Evolutionary conservation across 345 rosid genomes (phyloP).

Genomic region (Populus euphratica): DNA sequence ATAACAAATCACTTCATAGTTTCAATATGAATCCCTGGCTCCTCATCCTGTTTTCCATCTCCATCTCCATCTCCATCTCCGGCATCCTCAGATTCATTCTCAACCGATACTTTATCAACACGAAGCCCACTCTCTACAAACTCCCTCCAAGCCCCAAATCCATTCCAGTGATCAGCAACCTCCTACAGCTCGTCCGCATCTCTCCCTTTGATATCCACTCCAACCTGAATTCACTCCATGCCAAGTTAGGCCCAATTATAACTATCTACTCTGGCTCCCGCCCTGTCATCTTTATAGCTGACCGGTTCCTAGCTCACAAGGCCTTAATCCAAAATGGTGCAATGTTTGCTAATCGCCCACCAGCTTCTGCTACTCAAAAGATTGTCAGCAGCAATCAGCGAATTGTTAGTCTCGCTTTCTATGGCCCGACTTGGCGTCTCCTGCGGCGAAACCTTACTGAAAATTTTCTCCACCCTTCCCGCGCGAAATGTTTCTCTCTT

Average conservation of each 20-base stretch:
- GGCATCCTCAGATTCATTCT: not conserved
- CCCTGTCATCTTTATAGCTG: conserved; percentile 16
- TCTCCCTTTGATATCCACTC: not conserved
- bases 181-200: not conserved
- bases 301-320: conserved; percentile 12
- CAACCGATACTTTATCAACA: not conserved
- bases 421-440: conserved; percentile 7
- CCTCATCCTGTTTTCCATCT: not conserved
- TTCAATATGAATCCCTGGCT: not conserved
- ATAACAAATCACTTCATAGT: not conserved
- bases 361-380: not conserved
- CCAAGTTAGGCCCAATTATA: conserved; percentile 16
- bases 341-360: conserved; percentile 7
- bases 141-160: not conserved
- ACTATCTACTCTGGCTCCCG: conserved; percentile 14
- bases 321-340: conserved; percentile 8
- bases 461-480: not conserved
- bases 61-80: not conserved
- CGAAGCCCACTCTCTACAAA: not conserved
- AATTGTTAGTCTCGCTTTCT: not conserved
- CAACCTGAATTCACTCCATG: not conserved
- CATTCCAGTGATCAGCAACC: not conserved
- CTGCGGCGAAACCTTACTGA: conserved; percentile 4
- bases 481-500: not conserved
- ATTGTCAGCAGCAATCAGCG: not conserved